Evolutionary conservation across 345 rosid genomes (phyloP), one percentile per base, ranked within the genome.

Genomic region (Noccaea caerulescens): DNA sequence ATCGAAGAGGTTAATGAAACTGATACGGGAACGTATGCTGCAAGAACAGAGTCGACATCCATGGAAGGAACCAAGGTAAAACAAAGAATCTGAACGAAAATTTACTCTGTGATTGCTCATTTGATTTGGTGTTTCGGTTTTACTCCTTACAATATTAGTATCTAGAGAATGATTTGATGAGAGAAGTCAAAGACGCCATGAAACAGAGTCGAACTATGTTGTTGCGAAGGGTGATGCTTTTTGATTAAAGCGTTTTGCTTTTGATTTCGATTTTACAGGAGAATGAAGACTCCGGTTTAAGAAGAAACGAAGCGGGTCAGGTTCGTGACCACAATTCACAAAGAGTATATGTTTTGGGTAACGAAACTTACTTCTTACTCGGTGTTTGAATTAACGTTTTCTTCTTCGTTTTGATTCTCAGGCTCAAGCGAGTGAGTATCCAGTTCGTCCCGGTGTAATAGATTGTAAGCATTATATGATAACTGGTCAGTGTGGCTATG

Each of bases 131-230:
- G 4, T 27, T 27, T 27, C 30, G 30, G 30, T 27, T 27, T 27
- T 0, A 27, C 30, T 27, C 4, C 30, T 27, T 27, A 27, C 3
- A 3, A 27, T 27, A 27, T 27, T 10, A 11, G n/a, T 10, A 41
- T 41, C 44, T 41, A 41, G 44, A 41, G 13, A 3, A 41, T 3
- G 5, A 41, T 10, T 41, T 41, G 13, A 41, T 11, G 44, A 41
- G 13, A 41, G 13, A 41, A 41, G n/a, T 41, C 44, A 41, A 41
- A 41, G 44, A 41, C 44, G 44, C 58, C 39, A 54, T 32, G 58
- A 52, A 52, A 11, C 25, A 55, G 25, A 55, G 11, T 34, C 42
- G 8, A 55, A 13, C 60, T 13, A 33, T 34, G 42, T 34, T 33
- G 42, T 55, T 34, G 18, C 18, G 18, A 52, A 54, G 27, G n/a